Percentiles rank a stretch among this genome's conserved stretches.
phyloP scores from a whole-genome alignment of 495 filamentous ascomycete genomes.

The Talaromyces nanjingensis region DNA sequence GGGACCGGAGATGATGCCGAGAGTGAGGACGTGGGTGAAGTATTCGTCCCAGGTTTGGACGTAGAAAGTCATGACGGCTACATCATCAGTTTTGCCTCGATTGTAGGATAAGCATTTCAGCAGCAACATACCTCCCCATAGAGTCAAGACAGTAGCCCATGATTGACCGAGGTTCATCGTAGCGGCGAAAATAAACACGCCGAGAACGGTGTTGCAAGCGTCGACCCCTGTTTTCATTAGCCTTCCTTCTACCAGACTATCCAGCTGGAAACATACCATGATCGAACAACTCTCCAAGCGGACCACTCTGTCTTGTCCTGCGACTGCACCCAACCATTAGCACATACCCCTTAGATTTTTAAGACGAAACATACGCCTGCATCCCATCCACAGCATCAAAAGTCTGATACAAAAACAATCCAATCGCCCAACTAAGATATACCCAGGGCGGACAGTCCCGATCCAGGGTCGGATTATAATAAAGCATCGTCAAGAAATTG shows the following conservation, averaged over 20 bases:
- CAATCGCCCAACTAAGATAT: constrained; percentile 82
- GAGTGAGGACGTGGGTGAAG: constrained; percentile 89
- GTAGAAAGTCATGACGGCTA: constrained; percentile 81
- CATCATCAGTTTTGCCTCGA: background rate
- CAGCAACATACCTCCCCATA: constrained; percentile 66
- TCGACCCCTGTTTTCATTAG: constrained; percentile 58
- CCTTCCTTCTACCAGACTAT: background rate
- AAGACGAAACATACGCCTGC: constrained; percentile 63
- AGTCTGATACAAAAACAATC: constrained; percentile 93
- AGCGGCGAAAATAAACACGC: constrained; percentile 83
- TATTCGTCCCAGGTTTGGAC: constrained; percentile 99
- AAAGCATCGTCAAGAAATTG: constrained; percentile 89
- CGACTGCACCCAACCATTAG: constrained; percentile 43
- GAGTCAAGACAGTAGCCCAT: constrained; percentile 77
- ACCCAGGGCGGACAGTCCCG: constrained; percentile 92
- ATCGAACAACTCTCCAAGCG: constrained; percentile 93
- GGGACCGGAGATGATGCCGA: constrained; percentile 88
- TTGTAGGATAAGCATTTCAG: background rate
- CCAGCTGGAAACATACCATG: constrained; percentile 54
- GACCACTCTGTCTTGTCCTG: constrained; percentile 86
- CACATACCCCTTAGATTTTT: background rate
- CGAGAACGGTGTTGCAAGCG: constrained; percentile 90
- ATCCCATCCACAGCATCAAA: constrained; percentile 96
- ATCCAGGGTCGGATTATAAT: constrained; percentile 93
- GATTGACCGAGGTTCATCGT: constrained; percentile 88